Conservation (phyloP, 2,329 filamentous ascomycete genomes). For the Aspergillus chevalieri region DNA sequence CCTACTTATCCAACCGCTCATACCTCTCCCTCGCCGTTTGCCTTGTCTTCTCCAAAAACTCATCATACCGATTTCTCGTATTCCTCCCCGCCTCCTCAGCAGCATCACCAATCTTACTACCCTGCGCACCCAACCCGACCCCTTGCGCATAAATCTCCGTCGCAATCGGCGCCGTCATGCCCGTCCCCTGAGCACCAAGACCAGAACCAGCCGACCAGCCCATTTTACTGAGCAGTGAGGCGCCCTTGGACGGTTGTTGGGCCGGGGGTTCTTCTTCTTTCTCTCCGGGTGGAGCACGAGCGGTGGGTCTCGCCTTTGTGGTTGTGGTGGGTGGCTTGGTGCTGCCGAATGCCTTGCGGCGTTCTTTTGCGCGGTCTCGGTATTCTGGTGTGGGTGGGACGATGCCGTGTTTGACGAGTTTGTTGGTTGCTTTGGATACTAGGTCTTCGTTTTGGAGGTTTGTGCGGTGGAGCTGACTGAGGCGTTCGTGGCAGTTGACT, state of each 20-base stretch:
- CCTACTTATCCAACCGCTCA: slow-evolving; percentile 33
- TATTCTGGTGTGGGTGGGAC: slow-evolving; percentile 35
- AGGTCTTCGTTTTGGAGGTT: slow-evolving; percentile 50
- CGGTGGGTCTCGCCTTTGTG: slow-evolving; percentile 11
- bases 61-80: slow-evolving; percentile 42
- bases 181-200: slow-evolving; percentile 44
- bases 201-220: slow-evolving; percentile 45
- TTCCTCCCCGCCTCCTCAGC: slow-evolving; percentile 44
- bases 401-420: slow-evolving; percentile 39
- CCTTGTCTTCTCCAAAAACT: slow-evolving; percentile 44
- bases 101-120: slow-evolving; percentile 45
- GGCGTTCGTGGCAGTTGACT: slow-evolving; percentile 54
- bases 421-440: slow-evolving; percentile 35
- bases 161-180: slow-evolving; percentile 42
- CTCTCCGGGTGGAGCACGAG: slow-evolving; percentile 22
- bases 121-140: slow-evolving; percentile 45
- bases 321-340: slow-evolving; percentile 17
- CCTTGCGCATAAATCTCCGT: slow-evolving; percentile 47
- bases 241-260: slow-evolving; percentile 41
- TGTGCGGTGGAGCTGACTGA: slow-evolving; percentile 52
- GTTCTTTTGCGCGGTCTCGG: slow-evolving; percentile 43
- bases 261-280: slow-evolving; percentile 24
- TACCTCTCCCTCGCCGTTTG: slow-evolving; percentile 44
- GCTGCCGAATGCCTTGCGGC: slow-evolving; percentile 39
- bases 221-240: slow-evolving; percentile 47